phyloP scores from a whole-genome alignment of 768 basidiomycete genomes.

The Xerocomus spinulosus region DNA sequence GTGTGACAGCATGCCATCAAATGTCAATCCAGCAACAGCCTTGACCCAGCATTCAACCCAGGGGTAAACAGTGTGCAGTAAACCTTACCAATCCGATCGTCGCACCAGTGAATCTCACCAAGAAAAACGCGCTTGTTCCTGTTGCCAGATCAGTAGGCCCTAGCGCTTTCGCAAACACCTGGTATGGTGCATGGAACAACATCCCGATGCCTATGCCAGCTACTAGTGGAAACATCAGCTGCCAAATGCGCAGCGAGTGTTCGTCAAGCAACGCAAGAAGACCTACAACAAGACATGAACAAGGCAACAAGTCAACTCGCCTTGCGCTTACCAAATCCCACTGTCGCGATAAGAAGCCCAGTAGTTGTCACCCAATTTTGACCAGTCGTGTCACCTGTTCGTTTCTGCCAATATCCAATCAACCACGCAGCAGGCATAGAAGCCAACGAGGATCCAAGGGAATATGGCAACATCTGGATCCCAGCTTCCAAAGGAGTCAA shows the following conservation, averaged over 20 bases:
- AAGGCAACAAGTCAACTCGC: neutral
- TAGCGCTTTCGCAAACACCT: conserved; percentile 66
- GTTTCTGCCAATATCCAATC: conserved; percentile 61
- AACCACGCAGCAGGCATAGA: conserved; percentile 87
- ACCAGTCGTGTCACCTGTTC: conserved; percentile 51
- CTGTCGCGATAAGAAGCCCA: conserved; percentile 60
- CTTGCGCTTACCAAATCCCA: conserved; percentile 63
- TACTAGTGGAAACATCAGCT: conserved; percentile 60
- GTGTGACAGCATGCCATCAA: conserved; percentile 48
- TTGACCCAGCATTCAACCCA: conserved; percentile 30
- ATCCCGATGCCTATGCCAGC: conserved; percentile 78
- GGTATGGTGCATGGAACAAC: conserved; percentile 83
- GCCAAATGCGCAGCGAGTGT: conserved; percentile 39
- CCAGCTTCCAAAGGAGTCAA: conserved; percentile 71
- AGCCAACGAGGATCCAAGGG: conserved; percentile 77
- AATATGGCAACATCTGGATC: conserved; percentile 73
- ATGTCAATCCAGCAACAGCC: conserved; percentile 76
- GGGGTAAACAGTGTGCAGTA: neutral
- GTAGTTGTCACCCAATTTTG: conserved; percentile 61
- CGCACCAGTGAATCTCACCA: conserved; percentile 83
- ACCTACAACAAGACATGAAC: conserved; percentile 40
- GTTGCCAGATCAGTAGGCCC: conserved; percentile 64
- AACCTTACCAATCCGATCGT: conserved; percentile 70
- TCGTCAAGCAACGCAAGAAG: conserved; percentile 62
- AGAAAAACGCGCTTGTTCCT: conserved; percentile 83